Conservation (phyloP, 169 alveolate species). For the Eimeria maxima region DNA sequence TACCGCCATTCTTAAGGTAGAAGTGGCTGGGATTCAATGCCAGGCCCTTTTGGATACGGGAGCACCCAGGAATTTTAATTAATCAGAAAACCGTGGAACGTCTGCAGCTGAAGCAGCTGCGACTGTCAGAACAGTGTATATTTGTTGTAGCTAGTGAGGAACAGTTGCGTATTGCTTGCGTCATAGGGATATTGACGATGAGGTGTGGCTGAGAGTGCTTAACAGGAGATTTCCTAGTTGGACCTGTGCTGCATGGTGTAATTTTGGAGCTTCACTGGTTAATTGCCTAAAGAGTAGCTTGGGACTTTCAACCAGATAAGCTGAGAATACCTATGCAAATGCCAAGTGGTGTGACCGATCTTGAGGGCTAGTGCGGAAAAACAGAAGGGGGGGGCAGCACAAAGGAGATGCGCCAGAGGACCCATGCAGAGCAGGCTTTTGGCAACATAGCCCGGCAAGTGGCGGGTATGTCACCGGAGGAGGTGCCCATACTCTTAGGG, state of each 20-base stretch:
- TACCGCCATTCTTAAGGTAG: not conserved
- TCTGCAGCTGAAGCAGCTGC: not conserved
- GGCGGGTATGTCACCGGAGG: not conserved
- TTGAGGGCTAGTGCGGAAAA: not conserved
- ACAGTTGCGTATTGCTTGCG: not conserved
- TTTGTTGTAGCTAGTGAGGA: not conserved
- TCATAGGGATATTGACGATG: not conserved
- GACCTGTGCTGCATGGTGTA: not conserved
- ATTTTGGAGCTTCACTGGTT: not conserved
- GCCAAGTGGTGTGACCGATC: not conserved
- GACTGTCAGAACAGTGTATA: not conserved
- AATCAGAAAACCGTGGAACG: not conserved
- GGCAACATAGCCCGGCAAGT: not conserved
- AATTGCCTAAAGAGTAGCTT: no score
- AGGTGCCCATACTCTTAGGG: not conserved
- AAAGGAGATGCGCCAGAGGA: not conserved
- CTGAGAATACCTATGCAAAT: not conserved
- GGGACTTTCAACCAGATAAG: not conserved
- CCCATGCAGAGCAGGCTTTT: not conserved
- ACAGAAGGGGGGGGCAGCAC: not conserved
- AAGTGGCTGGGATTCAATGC: not conserved
- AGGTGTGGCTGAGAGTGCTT: not conserved
- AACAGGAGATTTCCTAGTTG: not conserved
- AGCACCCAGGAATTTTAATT: not conserved
- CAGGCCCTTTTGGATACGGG: not conserved